phyloP scores from a whole-genome alignment of 225 moss, liverwort and hornwort genomes.

The Sphagnum tenellum region DNA sequence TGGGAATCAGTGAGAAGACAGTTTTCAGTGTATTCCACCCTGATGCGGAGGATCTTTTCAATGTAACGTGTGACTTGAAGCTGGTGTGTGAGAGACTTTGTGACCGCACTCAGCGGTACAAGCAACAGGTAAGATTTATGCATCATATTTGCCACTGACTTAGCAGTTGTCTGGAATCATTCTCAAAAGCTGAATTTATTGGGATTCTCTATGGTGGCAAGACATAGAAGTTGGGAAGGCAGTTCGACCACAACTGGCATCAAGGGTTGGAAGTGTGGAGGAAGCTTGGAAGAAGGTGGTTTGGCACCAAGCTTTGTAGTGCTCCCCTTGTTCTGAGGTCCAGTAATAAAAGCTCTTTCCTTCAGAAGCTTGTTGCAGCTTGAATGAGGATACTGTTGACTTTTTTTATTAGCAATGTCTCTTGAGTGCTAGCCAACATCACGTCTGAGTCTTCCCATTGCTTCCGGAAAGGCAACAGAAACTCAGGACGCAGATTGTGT shows the following conservation, averaged over 20 bases:
- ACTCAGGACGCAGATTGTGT: no score
- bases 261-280: slow-evolving; percentile 61
- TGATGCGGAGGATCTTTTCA: slow-evolving; percentile 81
- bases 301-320: background rate
- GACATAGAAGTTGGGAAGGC: slow-evolving; percentile 93
- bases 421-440: no score
- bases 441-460: no score
- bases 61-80: slow-evolving; percentile 74
- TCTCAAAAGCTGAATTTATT: no score
- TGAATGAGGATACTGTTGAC: no score
- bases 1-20: slow-evolving; percentile 91
- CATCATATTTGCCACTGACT: no score
- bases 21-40: slow-evolving; percentile 84
- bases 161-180: no score
- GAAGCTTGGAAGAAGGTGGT: slow-evolving; percentile 86
- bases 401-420: no score
- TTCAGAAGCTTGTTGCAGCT: no score
- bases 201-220: slow-evolving; percentile 21
- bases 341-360: no score
- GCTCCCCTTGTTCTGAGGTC: no score
- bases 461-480: no score
- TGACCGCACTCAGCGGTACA: slow-evolving; percentile 58
- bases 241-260: slow-evolving; percentile 78
- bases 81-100: slow-evolving; percentile 74
- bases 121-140: slow-evolving; percentile 41